Evolutionary conservation across 768 basidiomycete genomes (phyloP).

Genomic region (Psilocybe sp.): DNA sequence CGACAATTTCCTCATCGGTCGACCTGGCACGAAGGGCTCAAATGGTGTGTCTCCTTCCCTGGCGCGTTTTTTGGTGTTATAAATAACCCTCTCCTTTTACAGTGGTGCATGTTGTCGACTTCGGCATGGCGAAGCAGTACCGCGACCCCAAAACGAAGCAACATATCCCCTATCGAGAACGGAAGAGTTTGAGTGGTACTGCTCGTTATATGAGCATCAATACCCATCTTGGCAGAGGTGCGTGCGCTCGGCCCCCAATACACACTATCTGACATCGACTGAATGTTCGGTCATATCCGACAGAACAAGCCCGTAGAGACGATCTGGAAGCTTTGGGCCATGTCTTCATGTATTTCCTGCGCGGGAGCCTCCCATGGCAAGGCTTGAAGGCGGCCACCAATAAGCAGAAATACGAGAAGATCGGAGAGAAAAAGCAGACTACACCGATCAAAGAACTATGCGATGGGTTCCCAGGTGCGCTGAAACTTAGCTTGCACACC

Average conservation of each 20-base stretch:
- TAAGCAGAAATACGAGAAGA: slow-evolving; percentile 99
- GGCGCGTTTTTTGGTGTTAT: slow-evolving; percentile 2
- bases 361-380: slow-evolving; percentile 98
- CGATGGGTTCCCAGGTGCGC: slow-evolving; percentile 87
- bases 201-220: slow-evolving; percentile 99
- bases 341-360: slow-evolving; percentile 99
- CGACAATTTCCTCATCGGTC: slow-evolving; percentile 97
- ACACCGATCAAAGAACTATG: slow-evolving; percentile 97
- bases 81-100: slow-evolving; percentile 8
- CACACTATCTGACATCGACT: slow-evolving; percentile 6
- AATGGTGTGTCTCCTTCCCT: slow-evolving; percentile 54
- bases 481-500: slow-evolving; percentile 18
- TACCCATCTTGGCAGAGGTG: slow-evolving; percentile 95
- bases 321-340: slow-evolving; percentile 99
- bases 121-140: slow-evolving; percentile 99
- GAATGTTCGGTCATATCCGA: not conserved
- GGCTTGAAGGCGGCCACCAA: slow-evolving; percentile 99
- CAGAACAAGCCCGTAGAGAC: slow-evolving; percentile 91
- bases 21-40: slow-evolving; percentile 85
- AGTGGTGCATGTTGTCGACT: slow-evolving; percentile 95
- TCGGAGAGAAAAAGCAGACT: slow-evolving; percentile 99
- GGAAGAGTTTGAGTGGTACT: slow-evolving; percentile 95
- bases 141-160: slow-evolving; percentile 99
- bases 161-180: slow-evolving; percentile 98
- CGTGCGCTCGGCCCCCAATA: slow-evolving; percentile 16